Base-by-base conservation (phyloP, 1,284 basidiomycete genomes). In the Tetrapyrgos nigripes region DNA sequence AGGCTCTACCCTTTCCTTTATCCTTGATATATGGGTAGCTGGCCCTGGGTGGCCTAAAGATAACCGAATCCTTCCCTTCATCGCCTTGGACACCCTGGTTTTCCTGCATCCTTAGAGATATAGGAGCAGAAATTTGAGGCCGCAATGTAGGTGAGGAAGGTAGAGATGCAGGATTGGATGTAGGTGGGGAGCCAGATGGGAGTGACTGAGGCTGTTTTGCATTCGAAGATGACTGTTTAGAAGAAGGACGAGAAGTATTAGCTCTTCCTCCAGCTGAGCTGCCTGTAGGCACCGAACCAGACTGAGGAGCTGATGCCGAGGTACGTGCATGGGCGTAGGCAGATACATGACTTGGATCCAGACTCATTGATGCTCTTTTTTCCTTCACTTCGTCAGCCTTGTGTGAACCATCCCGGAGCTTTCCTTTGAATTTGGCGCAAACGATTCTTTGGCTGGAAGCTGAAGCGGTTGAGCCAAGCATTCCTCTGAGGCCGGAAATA, bases 391-490 rank as follows among this genome's bases (percentile, higher is more conserved):
- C 19, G 4, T 4, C 6, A 40, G 5, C 17, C 13, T 40, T n/a
- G 6, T n/a, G 14, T n/a, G 14, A 17, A 5, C 37, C 37, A 8
- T 40, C 37, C 19, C 17, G 55, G 13, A 53, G 46, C 13, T 27
- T 53, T 21, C 62, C 58, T n/a, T 62, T 68, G 65, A 85, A 87
- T 62, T 79, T 83, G 48, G 80, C 76, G 59, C 83, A 87, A 21
- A 87, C 72, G 40, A 85, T 76, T 9, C 70, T 73, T 62, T 72
- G 66, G 33, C 61, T 65, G 29, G 47, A 27, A 11, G 37, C 4
- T 9, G 8, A 9, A 6, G 37, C 17, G 14, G 37, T 40, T 4
- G 19, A n/a, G 17, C 37, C 37, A 4, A 40, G 37, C 37, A 40
- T 40, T 8, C 37, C 37, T 17, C 37, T 11, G 19, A 40, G 37